These are phyloP conservation scores for Phytophthora idaei DNA, from an alignment of 352 stramenopile genomes.

Conservation along the genomic window DNA sequence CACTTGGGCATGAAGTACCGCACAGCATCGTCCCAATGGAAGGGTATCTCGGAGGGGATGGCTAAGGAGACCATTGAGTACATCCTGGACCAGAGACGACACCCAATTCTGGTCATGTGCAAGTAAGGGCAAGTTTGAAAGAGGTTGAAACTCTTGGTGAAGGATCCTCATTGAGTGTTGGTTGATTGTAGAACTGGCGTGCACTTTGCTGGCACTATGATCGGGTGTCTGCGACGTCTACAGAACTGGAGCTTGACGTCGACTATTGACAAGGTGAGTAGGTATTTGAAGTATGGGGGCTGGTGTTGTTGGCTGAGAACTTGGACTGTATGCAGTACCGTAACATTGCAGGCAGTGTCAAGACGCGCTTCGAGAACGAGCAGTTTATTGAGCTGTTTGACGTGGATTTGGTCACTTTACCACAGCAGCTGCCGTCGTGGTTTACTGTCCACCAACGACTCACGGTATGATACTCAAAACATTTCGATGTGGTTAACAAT, in stretches of 20 bases:
- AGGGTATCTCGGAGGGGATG: constrained; percentile 80
- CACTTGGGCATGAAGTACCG: constrained; percentile 87
- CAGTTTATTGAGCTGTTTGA: constrained; percentile 92
- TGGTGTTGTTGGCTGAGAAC: not conserved
- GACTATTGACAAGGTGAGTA: constrained; percentile 82
- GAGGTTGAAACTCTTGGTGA: not conserved
- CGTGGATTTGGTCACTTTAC: constrained; percentile 82
- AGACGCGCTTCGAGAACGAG: constrained; percentile 89
- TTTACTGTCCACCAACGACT: constrained; percentile 82
- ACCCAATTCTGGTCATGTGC: constrained; percentile 89
- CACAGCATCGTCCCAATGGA: constrained; percentile 66
- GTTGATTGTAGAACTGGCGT: constrained; percentile 61
- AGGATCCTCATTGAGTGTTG: constrained; percentile 1
- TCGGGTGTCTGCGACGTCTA: constrained; percentile 79
- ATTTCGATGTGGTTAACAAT: not conserved
- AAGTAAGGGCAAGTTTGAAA: constrained; percentile 53
- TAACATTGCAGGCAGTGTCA: constrained; percentile 85
- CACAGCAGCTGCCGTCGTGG: constrained; percentile 78
- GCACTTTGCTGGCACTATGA: constrained; percentile 79
- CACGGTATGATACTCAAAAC: constrained; percentile 45
- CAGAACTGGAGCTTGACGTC: constrained; percentile 89
- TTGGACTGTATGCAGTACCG: constrained; percentile 56
- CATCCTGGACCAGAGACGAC: constrained; percentile 78
- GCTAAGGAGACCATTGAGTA: constrained; percentile 87
- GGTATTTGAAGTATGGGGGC: not conserved